Base-by-base conservation (phyloP, 257 asterid species). In the Nyctanthes arbortristis region DNA sequence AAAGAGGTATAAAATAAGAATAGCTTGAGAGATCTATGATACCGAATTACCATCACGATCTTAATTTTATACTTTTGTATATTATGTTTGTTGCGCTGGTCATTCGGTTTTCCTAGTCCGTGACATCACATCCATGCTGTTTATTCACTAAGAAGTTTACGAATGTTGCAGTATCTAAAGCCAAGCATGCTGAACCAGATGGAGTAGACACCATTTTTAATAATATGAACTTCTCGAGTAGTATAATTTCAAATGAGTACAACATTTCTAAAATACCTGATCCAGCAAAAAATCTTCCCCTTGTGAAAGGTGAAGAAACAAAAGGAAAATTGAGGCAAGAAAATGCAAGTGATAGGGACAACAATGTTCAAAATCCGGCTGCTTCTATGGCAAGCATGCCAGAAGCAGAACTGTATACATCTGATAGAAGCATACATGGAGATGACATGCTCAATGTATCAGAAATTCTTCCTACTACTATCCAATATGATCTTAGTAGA, bases 201-300 rank as follows among this genome's bases (percentile, higher is more conserved):
- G 65, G 49, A 22, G 70, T 72, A 64, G 81, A 73, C 76, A 75
- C 63, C 28, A 55, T 78, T 30, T 77, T 82, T 68, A 68, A 61
- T 68, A 90, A 82, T 28, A 34, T 75, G 79, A 80, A 84, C 71
- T 89, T 91, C 86, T 73, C 89, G 1, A 89, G 96, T 81, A 61
- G 75, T 30, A 80, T 91, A 57, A 86, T 86, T 61, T 68, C 73
- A 65, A 90, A n/a, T n/a, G n/a, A 84, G 81, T 85, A 93, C 75
- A 87, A 70, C 68, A 67, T 88, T 79, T 78, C 96, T n/a, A 83
- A 83, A 76, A 45, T 40, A 25, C 35, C 75, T 35, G 78, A 36
- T 63, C 73, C 71, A 18, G 8, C 36, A 45, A 77, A 81, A 73
- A 36, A 70, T 39, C 65, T 32, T 63, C 69, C 86, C 10, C 39